phyloP scores from a whole-genome alignment of 768 basidiomycete genomes.

The Multifurca ochricompacta region DNA sequence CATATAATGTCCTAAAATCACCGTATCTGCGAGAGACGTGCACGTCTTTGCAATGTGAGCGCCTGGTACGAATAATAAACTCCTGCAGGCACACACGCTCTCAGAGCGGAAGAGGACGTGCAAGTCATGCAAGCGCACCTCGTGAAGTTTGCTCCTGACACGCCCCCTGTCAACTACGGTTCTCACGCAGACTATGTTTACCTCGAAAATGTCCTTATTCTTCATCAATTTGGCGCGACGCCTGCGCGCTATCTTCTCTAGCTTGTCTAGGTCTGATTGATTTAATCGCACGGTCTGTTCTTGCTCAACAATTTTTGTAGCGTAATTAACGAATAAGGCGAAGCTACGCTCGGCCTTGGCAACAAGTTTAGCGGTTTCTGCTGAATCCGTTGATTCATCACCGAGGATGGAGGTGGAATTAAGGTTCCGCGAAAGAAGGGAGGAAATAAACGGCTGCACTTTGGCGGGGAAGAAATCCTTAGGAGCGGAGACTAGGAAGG shows the following conservation, averaged over 20 bases:
- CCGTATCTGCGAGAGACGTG: conserved; percentile 92
- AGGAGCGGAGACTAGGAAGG: conserved; percentile 85
- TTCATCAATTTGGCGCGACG: conserved; percentile 43
- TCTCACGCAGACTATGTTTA: conserved; percentile 87
- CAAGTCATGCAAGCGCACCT: conserved; percentile 44
- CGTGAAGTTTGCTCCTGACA: conserved; percentile 78
- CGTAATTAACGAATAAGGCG: conserved; percentile 71
- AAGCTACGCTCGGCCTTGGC: conserved; percentile 80
- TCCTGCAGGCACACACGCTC: conserved; percentile 45
- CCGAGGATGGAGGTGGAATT: conserved; percentile 54
- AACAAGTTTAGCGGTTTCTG: conserved; percentile 58
- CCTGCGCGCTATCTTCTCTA: conserved; percentile 65
- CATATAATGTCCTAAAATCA: conserved; percentile 83
- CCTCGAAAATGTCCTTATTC: conserved; percentile 60
- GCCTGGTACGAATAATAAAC: conserved; percentile 86
- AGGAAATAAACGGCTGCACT: conserved; percentile 88
- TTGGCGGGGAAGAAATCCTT: conserved; percentile 91
- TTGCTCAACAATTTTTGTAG: conserved; percentile 70
- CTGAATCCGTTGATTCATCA: conserved; percentile 42
- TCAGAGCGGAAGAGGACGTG: neutral
- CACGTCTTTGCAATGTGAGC: conserved; percentile 63
- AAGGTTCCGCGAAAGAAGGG: conserved; percentile 73
- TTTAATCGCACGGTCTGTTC: conserved; percentile 90
- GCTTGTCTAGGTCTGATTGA: conserved; percentile 72
- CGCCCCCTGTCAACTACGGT: conserved; percentile 78